Percentiles rank a stretch among this genome's conserved stretches.
Evolutionary conservation across 139 green algal species (phyloP).

Genomic region (Chlorella sorokiniana): DNA sequence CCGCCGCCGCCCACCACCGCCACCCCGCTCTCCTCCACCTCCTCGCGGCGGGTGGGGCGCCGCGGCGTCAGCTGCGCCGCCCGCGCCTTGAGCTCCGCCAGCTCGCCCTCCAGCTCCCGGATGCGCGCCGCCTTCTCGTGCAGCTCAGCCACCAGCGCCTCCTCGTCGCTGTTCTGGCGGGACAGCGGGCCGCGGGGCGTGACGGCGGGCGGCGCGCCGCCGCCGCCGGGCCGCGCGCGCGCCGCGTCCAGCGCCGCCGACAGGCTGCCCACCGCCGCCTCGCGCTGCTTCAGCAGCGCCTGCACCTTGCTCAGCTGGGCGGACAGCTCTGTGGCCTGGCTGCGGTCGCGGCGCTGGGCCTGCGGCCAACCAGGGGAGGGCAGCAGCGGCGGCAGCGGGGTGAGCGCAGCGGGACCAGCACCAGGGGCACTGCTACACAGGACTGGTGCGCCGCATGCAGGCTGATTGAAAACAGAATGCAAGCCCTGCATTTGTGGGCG

Average conservation of each 20-base stretch:
- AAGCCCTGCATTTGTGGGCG: no score
- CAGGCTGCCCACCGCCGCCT: neutral
- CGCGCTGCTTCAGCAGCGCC: conserved; percentile 26
- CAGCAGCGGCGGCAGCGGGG: neutral
- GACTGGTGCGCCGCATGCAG: no score
- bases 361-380: neutral
- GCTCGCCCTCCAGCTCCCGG: conserved; percentile 9
- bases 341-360: neutral
- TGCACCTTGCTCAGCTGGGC: conserved; percentile 2
- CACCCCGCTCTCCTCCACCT: conserved; percentile 2
- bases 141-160: conserved; percentile 14
- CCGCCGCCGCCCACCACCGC: conserved; percentile 18
- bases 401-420: neutral
- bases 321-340: neutral
- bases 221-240: neutral
- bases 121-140: conserved; percentile 9
- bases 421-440: no score
- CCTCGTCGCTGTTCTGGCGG: conserved; percentile 24
- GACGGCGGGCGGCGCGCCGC: neutral
- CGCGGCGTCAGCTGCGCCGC: conserved; percentile 2
- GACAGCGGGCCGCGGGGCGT: conserved; percentile 1
- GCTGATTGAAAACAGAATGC: no score
- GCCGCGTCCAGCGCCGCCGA: conserved; percentile 8
- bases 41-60: conserved; percentile 5
- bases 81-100: conserved; percentile 1